Percentiles rank a stretch among this genome's conserved stretches.
phyloP scores from a whole-genome alignment of 352 stramenopile genomes.

The Paralagenidium karlingii region DNA sequence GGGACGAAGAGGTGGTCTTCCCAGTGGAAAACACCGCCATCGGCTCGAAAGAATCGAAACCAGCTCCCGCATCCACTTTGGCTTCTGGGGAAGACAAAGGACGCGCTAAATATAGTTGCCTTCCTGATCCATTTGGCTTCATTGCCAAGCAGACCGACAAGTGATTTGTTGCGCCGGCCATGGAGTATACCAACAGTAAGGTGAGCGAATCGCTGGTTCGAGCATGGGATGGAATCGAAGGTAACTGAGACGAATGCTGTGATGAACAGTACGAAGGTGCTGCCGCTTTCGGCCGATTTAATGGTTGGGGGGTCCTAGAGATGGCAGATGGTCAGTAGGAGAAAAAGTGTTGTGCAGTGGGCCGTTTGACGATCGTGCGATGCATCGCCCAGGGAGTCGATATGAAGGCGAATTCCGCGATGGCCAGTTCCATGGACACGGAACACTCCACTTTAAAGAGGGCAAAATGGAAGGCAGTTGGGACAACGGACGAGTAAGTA shows the following conservation, averaged over 20 bases:
- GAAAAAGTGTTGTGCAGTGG: too few species aligned
- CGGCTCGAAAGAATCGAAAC: too few species aligned
- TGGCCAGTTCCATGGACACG: constrained; percentile 62
- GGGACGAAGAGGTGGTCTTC: too few species aligned
- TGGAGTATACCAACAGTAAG: constrained; percentile 8
- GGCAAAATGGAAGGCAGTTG: constrained; percentile 58
- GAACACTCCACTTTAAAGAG: constrained; percentile 54
- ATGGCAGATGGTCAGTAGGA: too few species aligned
- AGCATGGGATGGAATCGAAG: not conserved
- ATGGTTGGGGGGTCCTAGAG: constrained; percentile 35
- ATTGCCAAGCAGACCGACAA: too few species aligned
- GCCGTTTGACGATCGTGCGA: too few species aligned
- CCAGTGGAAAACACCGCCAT: too few species aligned
- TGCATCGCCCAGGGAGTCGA: constrained; percentile 25
- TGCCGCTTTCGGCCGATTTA: constrained; percentile 44
- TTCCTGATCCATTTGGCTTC: too few species aligned
- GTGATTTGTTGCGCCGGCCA: too few species aligned
- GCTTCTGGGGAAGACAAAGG: too few species aligned
- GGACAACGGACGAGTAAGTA: constrained; percentile 49
- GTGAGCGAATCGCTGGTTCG: not conserved
- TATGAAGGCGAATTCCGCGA: constrained; percentile 78
- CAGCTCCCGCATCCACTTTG: too few species aligned
- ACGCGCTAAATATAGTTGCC: too few species aligned
- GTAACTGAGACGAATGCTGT: not conserved
- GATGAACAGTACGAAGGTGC: constrained; percentile 36